Conservation (phyloP, 2,329 filamentous ascomycete genomes). For the Arthrobotrys musiformis region DNA sequence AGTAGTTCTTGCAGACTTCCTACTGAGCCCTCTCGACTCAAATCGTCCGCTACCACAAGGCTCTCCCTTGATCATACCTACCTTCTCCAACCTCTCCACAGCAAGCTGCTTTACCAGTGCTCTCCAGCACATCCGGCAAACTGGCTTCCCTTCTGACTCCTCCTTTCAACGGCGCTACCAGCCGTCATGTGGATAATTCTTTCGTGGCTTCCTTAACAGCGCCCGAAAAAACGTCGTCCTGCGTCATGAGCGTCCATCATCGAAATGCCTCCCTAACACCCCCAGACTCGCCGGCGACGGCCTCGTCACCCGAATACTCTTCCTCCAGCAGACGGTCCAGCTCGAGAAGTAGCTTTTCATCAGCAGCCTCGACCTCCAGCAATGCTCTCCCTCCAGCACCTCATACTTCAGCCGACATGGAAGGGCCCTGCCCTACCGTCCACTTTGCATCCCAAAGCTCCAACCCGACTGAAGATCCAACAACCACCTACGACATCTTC, state of each 20-base stretch:
- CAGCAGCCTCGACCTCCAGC: slow-evolving; percentile 46
- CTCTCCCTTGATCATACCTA: slow-evolving; percentile 12
- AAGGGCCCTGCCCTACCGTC: slow-evolving; percentile 51
- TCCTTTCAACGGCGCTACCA: slow-evolving; percentile 53
- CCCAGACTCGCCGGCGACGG: slow-evolving; percentile 48
- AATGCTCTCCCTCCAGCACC: slow-evolving; percentile 41
- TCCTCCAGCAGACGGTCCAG: slow-evolving; percentile 40
- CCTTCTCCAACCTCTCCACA: not conserved
- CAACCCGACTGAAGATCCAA: slow-evolving; percentile 58
- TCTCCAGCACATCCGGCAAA: slow-evolving; percentile 52
- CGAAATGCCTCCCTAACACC: slow-evolving; percentile 54
- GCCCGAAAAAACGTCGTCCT: slow-evolving; percentile 42
- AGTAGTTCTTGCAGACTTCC: not conserved
- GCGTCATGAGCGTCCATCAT: slow-evolving; percentile 54
- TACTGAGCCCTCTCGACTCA: slow-evolving; percentile 11
- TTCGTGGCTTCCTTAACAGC: slow-evolving; percentile 34
- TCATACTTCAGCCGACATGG: slow-evolving; percentile 51
- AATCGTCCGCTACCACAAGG: slow-evolving; percentile 3
- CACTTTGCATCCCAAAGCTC: slow-evolving; percentile 49
- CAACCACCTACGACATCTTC: slow-evolving; percentile 74
- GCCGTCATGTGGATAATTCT: slow-evolving; percentile 43
- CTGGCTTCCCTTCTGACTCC: slow-evolving; percentile 55
- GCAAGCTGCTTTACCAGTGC: slow-evolving; percentile 27
- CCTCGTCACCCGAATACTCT: slow-evolving; percentile 38
- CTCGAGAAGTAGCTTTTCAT: slow-evolving; percentile 51